Evolutionary conservation across 805 yeast genomes (phyloP), one percentile per base, ranked within the genome.

Genomic region (Yamadazyma paraphyllophila): DNA sequence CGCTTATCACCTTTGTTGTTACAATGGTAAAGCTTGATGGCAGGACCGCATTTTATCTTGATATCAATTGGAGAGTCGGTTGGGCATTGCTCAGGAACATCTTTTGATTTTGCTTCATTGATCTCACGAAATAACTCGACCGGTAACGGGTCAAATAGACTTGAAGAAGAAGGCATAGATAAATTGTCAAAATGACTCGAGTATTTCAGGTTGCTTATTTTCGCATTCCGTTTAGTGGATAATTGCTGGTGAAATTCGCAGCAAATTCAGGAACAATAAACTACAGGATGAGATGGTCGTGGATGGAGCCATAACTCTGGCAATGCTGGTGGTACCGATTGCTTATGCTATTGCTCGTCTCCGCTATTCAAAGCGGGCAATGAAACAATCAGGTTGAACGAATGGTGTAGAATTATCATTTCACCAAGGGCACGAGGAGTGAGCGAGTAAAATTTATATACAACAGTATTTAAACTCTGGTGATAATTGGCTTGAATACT

Each of bases 41-140:
- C 69, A 0, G 98, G 98, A 1, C 98, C 98, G 60, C 88, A 82
- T 41, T 73, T 67, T 15, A 83, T 69, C 33, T 76, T 73, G n/a
- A 73, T 45, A 7, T 63, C 65, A 29, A 63, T 43, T 12, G 58
- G 57, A 8, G 56, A 60, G 2, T 56, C 54, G 8, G 46, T 48
- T 2, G 76, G 76, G 36, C 59, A 50, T 26, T 51, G 44, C 12
- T 57, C 57, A 13, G 75, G 74, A 5, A 62, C 62, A 16, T 55
- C 13, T 34, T 50, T 35, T 33, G 43, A 14, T 16, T 53, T 44
- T 17, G 46, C 39, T 34, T 56, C 50, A 44, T 67, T 67, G 50
- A 67, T 49, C 12, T 50, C 53, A n/a, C 57, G 55, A 46, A 59
- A 68, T 12, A 59, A 62, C 4, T 55, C 62, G 17, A 66, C 26